phyloP scores from a whole-genome alignment of 176 grass and related monocot genomes.

The Bromus sterilis region DNA sequence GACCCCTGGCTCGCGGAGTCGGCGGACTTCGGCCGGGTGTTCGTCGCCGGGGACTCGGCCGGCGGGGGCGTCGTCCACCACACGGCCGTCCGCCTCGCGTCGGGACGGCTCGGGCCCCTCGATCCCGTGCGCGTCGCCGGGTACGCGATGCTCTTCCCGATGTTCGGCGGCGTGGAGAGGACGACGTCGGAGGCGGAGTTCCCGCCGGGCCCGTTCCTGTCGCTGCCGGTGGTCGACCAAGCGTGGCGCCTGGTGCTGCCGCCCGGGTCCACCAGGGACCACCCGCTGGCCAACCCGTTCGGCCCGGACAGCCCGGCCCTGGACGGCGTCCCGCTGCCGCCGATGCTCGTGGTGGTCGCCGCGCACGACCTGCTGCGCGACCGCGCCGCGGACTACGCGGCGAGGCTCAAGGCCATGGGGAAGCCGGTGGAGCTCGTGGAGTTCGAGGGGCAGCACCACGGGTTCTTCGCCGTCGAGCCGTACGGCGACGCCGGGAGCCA shows the following conservation, averaged over 20 bases:
- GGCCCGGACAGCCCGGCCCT: slow-evolving; percentile 5
- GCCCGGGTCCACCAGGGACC: slow-evolving; percentile 19
- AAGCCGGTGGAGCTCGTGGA: slow-evolving; percentile 25
- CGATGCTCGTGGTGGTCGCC: slow-evolving; percentile 20
- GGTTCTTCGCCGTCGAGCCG: slow-evolving; percentile 64
- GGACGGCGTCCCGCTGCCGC: slow-evolving; percentile 7
- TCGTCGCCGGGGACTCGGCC: slow-evolving; percentile 32
- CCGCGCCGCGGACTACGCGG: slow-evolving; percentile 22
- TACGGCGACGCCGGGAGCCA: slow-evolving; percentile 37
- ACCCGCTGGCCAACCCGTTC: slow-evolving; percentile 34
- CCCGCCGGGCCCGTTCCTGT: slow-evolving; percentile 36
- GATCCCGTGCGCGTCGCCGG: slow-evolving; percentile 33
- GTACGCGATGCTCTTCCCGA: slow-evolving; percentile 35
- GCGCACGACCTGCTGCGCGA: slow-evolving; percentile 34
- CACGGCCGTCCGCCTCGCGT: slow-evolving; percentile 9
- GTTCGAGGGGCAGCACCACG: slow-evolving; percentile 60
- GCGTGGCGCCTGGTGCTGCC: slow-evolving; percentile 29
- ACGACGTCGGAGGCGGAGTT: slow-evolving; percentile 44
- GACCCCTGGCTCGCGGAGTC: slow-evolving; percentile 33
- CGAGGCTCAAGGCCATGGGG: slow-evolving; percentile 27
- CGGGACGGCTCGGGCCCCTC: slow-evolving; percentile 3
- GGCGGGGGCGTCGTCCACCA: slow-evolving; percentile 35
- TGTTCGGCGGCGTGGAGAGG: slow-evolving; percentile 38
- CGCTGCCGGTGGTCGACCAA: slow-evolving; percentile 14
- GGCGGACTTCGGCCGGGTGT: slow-evolving; percentile 17